A percentile compares a stretch with the other conserved stretches of the same genome.
phyloP scores from a whole-genome alignment of 2,329 filamentous ascomycete species.

The Pseudopithomyces chartarum region DNA sequence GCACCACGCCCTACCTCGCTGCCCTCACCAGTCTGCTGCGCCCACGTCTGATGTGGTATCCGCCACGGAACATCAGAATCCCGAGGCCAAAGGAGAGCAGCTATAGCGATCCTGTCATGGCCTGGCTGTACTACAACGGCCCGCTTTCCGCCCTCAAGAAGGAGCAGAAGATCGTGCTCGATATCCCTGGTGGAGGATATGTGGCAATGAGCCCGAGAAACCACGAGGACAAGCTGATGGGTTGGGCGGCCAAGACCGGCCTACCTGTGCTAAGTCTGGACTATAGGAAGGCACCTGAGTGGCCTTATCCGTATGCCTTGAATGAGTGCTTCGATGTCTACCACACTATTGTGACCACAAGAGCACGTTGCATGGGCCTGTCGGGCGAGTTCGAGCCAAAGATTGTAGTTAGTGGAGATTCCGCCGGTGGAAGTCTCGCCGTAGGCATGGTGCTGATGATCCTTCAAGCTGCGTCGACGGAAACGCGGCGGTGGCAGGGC shows the following conservation, averaged over 20 bases:
- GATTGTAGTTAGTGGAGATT: conserved; percentile 78
- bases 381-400: conserved; percentile 69
- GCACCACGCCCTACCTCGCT: conserved; percentile 81
- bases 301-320: conserved; percentile 81
- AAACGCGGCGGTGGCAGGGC: conserved; percentile 60
- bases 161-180: conserved; percentile 79
- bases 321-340: conserved; percentile 91
- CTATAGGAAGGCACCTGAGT: conserved; percentile 85
- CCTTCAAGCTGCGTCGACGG: conserved; percentile 70
- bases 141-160: conserved; percentile 76
- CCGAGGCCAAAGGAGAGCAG: conserved; percentile 78
- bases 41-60: conserved; percentile 79
- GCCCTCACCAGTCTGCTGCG: conserved; percentile 74
- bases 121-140: conserved; percentile 94
- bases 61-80: conserved; percentile 82
- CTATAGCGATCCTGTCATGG: conserved; percentile 81
- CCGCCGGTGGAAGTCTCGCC: conserved; percentile 80
- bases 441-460: conserved; percentile 87
- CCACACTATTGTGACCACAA: conserved; percentile 70
- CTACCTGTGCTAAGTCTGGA: conserved; percentile 90
- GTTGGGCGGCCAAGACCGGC: conserved; percentile 88
- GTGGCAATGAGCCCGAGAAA: conserved; percentile 96
- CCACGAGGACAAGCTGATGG: conserved; percentile 90
- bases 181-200: conserved; percentile 92
- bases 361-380: conserved; percentile 77